Conservation (phyloP, 352 stramenopile species). For the Globisporangium alternatum region DNA sequence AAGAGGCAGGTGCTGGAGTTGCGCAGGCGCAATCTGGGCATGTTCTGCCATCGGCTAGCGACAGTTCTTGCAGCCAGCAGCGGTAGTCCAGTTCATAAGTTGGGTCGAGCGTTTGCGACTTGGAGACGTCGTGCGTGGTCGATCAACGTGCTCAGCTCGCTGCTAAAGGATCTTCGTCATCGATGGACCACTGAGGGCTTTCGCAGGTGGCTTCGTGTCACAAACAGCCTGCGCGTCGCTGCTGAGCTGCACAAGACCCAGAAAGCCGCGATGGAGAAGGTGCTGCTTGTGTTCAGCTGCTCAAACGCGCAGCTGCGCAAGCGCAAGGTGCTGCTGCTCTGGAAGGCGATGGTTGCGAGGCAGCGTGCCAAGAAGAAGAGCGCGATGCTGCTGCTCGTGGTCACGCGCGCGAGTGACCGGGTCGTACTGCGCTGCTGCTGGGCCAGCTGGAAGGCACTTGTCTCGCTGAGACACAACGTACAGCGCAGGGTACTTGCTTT, state of each 20-base stretch:
- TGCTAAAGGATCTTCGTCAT: background rate
- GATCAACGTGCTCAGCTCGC: background rate
- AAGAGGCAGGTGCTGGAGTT: conserved; percentile 9
- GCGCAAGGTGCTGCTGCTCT: conserved; percentile 10
- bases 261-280: conserved; percentile 1
- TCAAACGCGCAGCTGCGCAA: background rate
- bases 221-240: background rate
- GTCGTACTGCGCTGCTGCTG: conserved; percentile 9
- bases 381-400: background rate
- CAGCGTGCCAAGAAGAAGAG: conserved; percentile 9
- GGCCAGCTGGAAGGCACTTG: background rate
- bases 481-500: background rate
- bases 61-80: conserved; percentile 6
- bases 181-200: background rate
- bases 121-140: background rate
- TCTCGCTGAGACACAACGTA: background rate
- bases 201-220: background rate
- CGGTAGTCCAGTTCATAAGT: background rate
- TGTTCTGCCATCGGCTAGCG: conserved; percentile 11
- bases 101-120: conserved; percentile 5
- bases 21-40: conserved; percentile 11
- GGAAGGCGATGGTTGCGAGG: background rate
- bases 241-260: background rate
- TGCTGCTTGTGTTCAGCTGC: background rate
- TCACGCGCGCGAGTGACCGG: background rate